Base-by-base conservation (phyloP, 1,139 yeast genomes). In the Nakaseomyces nivariensis region DNA sequence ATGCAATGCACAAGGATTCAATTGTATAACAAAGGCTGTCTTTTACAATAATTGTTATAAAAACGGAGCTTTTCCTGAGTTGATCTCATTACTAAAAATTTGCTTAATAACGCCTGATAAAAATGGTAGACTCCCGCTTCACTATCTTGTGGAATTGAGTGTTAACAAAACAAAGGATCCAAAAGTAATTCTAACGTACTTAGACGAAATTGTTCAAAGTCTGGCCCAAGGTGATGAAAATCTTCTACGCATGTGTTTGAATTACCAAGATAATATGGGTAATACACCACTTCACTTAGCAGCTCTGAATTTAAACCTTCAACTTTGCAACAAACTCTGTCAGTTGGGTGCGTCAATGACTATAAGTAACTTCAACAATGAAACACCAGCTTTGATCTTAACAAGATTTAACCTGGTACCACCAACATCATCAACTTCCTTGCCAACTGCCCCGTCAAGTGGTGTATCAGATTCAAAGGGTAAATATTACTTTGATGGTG, bases 11-110 rank as follows among this genome's bases (percentile, higher is more conserved):
- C 74, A 77, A 47, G 97, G 97, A 0, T 81, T 89, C 63, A 90
- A 90, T 57, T 87, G 96, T 37, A 72, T 92, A 43, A 85, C 95
- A 4, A 83, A 95, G 56, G 72, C 92, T 26, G 77, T 90, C 26
- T 81, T 85, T 59, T 92, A 89, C 72, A 89, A 90, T 54, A 92
- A 92, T 65, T 87, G 96, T 57, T 87, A 71, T 62, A 96, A 89
- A 56, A 73, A 85, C 56, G 77, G 81, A 50, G 85, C 86, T 55
- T 90, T 90, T 61, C 80, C 84, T 3, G 72, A 76, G 49, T 79
- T 90, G 4, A 75, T 89, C 46, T 84, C 83, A 34, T 73, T 84
- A 49, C 72, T 90, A 56, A 82, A 84, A 54, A 75, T 78, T 51
- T 87, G 90, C 60, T 67, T 84, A 46, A 79, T 82, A 43, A 81